phyloP scores from a whole-genome alignment of 2,329 filamentous ascomycete genomes.

The Diplodia scrobiculata region DNA sequence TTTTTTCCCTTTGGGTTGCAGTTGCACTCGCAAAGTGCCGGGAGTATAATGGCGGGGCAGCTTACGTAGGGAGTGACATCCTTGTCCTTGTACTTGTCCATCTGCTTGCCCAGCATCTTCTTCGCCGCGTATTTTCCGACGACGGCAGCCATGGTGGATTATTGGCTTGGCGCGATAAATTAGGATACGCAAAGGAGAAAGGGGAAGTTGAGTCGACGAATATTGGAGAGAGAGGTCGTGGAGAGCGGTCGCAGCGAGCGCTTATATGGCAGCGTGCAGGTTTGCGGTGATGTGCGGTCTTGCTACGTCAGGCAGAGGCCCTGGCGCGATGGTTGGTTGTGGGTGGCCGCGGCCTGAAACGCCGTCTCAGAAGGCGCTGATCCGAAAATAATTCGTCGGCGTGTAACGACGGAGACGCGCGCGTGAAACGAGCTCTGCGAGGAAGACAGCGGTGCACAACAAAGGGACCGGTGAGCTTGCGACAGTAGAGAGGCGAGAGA shows the following conservation, averaged over 20 bases:
- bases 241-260: slow-evolving; percentile 15
- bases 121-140: slow-evolving; percentile 55
- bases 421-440: slow-evolving; percentile 5
- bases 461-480: slow-evolving; percentile 16
- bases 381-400: slow-evolving; percentile 18
- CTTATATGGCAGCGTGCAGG: slow-evolving; percentile 30
- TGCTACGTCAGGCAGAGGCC: slow-evolving; percentile 22
- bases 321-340: slow-evolving; percentile 38
- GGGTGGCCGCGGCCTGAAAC: slow-evolving; percentile 42
- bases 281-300: slow-evolving; percentile 29
- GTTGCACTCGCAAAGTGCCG: background rate
- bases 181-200: slow-evolving; percentile 13
- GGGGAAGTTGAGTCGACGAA: background rate
- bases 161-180: slow-evolving; percentile 24
- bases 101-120: slow-evolving; percentile 52
- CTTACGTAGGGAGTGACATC: slow-evolving; percentile 47
- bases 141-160: slow-evolving; percentile 47
- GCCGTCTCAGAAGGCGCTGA: slow-evolving; percentile 37
- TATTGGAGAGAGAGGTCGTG: background rate
- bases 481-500: background rate
- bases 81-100: slow-evolving; percentile 53
- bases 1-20: background rate
- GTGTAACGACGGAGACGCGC: slow-evolving; percentile 16
- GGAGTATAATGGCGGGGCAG: slow-evolving; percentile 15
- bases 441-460: background rate